These are phyloP conservation scores for Arctium lappa DNA, from an alignment of 129 eudicot species.

Conservation along the genomic window DNA sequence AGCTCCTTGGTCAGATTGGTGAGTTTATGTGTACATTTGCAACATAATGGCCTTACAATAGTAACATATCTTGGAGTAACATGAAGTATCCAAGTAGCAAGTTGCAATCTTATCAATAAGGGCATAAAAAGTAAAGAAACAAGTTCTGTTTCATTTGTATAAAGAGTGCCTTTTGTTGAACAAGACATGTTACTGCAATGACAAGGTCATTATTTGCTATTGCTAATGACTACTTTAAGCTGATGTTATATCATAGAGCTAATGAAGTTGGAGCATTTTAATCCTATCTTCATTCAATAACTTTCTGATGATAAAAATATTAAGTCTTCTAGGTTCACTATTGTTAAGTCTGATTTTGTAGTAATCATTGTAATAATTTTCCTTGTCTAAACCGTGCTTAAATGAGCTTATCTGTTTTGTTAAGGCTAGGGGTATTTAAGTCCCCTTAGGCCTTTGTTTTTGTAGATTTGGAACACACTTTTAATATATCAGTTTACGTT, in stretches of 20 bases:
- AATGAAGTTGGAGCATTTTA: background rate
- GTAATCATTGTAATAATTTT: no score
- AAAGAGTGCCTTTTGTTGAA: background rate
- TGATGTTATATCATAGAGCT: background rate
- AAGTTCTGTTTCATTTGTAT: background rate
- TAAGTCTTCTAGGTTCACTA: background rate
- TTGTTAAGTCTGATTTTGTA: no score
- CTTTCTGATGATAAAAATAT: background rate
- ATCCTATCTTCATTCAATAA: background rate
- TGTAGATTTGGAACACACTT: no score
- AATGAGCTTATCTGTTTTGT: no score
- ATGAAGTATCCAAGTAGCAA: background rate
- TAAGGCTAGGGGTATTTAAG: no score
- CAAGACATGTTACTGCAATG: background rate
- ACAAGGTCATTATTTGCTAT: background rate
- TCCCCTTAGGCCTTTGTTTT: no score
- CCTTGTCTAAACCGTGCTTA: no score
- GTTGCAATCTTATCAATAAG: background rate
- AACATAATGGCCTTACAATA: background rate
- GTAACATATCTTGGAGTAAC: background rate
- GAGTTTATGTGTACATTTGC: conserved; percentile 12
- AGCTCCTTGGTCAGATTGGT: no score
- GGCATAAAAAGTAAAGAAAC: background rate
- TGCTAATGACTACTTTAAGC: background rate
- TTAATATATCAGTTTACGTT: no score